A percentile compares a stretch with the other conserved stretches of the same genome.
Conservation (phyloP, 306 rosid genomes). For the Malus asiatica region DNA sequence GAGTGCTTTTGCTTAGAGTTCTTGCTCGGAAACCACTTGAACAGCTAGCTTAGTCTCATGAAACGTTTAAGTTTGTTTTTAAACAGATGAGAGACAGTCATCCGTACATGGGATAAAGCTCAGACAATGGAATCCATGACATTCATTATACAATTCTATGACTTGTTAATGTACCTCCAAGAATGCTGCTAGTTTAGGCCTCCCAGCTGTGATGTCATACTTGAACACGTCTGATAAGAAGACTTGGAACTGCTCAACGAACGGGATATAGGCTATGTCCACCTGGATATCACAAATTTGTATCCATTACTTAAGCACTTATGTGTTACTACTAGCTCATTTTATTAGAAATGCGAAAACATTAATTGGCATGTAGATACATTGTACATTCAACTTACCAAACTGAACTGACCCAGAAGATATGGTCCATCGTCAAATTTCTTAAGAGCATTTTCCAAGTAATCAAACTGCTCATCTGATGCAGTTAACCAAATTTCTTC, state of each 20-base stretch:
- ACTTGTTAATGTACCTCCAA: conserved; percentile 37
- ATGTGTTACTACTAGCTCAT: background rate
- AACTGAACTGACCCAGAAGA: conserved; percentile 63
- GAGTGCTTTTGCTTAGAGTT: background rate
- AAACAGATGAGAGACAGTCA: background rate
- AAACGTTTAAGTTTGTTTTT: background rate
- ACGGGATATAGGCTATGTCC: conserved; percentile 60
- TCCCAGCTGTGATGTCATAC: conserved; percentile 48
- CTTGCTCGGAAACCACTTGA: background rate
- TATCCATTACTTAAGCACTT: background rate
- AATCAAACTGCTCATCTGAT: conserved; percentile 58
- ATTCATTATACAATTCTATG: background rate
- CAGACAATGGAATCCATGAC: background rate
- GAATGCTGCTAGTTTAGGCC: conserved; percentile 60
- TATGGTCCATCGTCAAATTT: conserved; percentile 70
- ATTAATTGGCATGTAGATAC: background rate
- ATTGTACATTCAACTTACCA: conserved; percentile 26
- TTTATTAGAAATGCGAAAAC: background rate
- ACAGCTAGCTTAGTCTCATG: background rate
- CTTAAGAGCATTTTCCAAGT: conserved; percentile 65
- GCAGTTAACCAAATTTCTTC: background rate
- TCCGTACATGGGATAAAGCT: background rate
- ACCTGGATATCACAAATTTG: conserved; percentile 33
- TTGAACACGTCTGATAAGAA: conserved; percentile 33
- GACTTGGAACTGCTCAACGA: conserved; percentile 51